Conservation (phyloP, 2,329 filamentous ascomycete genomes). For the Cryphonectria carpinicola region DNA sequence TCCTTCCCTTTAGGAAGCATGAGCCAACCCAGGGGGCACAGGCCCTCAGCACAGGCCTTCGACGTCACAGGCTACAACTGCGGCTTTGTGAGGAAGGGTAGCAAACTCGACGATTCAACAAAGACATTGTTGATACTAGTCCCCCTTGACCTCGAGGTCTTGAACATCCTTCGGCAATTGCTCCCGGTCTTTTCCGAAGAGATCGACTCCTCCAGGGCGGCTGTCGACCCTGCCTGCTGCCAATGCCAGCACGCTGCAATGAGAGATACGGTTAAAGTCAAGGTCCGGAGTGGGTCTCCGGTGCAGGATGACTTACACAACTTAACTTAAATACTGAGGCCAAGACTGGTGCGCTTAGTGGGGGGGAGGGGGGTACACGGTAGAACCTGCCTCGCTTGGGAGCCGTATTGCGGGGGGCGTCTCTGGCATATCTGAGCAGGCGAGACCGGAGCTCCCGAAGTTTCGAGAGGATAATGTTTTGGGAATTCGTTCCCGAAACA, state of each 20-base stretch:
- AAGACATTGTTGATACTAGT: not conserved
- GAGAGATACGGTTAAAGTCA: slow-evolving; percentile 6
- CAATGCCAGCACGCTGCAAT: not conserved
- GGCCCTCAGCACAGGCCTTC: not conserved
- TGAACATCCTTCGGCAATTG: not conserved
- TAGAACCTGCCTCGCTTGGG: not conserved
- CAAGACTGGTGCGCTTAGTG: not conserved
- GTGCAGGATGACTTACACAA: not conserved
- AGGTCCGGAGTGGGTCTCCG: slow-evolving; percentile 10
- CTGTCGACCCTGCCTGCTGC: not conserved
- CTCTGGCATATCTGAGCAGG: not conserved
- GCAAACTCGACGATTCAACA: not conserved
- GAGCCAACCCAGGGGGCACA: not conserved
- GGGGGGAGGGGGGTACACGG: not conserved
- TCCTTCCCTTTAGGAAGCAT: not conserved
- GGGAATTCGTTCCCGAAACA: no score
- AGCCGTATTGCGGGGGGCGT: not conserved
- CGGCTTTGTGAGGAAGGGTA: not conserved
- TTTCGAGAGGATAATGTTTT: not conserved
- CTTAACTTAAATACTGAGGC: not conserved
- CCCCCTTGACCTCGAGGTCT: not conserved
- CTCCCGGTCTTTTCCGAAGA: slow-evolving; percentile 1
- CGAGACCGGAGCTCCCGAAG: not conserved
- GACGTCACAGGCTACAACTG: not conserved
- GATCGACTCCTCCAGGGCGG: not conserved